Conservation (phyloP, 2,329 filamentous ascomycete genomes). For the Zymoseptoria tritici region DNA sequence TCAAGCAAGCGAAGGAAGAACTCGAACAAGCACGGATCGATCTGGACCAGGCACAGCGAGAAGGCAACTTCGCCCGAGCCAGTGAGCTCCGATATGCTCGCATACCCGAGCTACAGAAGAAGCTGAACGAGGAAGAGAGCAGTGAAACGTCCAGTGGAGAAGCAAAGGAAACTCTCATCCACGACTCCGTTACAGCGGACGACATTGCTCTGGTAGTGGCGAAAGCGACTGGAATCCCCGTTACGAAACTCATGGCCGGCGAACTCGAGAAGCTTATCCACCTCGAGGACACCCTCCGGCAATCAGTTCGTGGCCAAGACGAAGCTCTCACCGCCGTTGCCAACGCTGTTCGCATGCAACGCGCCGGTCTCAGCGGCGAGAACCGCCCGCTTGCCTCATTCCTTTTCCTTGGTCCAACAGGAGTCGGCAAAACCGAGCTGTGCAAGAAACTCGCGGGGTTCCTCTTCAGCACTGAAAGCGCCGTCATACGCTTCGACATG, state of each 20-base stretch:
- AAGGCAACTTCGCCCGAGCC: constrained; percentile 83
- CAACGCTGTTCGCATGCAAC: constrained; percentile 87
- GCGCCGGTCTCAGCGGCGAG: constrained; percentile 83
- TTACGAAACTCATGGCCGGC: constrained; percentile 83
- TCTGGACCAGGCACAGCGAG: constrained; percentile 77
- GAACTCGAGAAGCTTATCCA: constrained; percentile 91
- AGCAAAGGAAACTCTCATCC: constrained; percentile 57
- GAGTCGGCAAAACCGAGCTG: constrained; percentile 93
- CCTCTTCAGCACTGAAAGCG: constrained; percentile 84
- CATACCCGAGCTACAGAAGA: constrained; percentile 73
- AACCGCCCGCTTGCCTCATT: constrained; percentile 89
- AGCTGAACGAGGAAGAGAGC: constrained; percentile 66
- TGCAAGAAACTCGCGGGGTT: constrained; percentile 94
- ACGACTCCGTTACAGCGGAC: constrained; percentile 90
- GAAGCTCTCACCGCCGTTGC: constrained; percentile 86
- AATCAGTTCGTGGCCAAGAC: constrained; percentile 85
- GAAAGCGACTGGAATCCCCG: constrained; percentile 83
- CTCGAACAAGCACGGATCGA: constrained; percentile 79
- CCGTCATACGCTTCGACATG: constrained; percentile 95
- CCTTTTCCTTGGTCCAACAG: constrained; percentile 95
- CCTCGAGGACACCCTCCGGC: constrained; percentile 84
- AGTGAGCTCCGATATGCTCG: constrained; percentile 82
- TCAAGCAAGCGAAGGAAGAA: constrained; percentile 83
- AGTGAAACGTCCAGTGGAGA: constrained; percentile 33
- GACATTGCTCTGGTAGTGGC: constrained; percentile 92